Percentiles rank a stretch among this genome's conserved stretches.
Evolutionary conservation across 345 rosid species (phyloP).

Genomic region (Eucalyptus dawsonii): DNA sequence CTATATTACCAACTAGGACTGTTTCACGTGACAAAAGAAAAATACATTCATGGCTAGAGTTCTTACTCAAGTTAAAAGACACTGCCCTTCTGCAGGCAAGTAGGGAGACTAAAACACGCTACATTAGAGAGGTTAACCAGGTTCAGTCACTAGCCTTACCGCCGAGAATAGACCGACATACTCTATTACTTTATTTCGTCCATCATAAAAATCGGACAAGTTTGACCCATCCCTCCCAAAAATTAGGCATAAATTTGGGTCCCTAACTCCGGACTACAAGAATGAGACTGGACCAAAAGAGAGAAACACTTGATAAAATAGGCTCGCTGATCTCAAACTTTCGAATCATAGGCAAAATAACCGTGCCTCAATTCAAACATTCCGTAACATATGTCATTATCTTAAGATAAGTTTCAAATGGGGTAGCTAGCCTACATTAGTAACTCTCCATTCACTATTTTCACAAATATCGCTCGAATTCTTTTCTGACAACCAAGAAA

Average conservation of each 20-base stretch:
- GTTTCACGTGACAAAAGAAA: neutral
- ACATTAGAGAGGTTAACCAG: neutral
- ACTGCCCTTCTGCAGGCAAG: neutral
- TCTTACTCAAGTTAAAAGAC: neutral
- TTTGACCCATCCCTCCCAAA: neutral
- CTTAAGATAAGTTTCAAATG: rapidly evolving
- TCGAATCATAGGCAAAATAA: neutral
- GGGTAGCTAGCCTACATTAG: rapidly evolving
- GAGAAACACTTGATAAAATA: neutral
- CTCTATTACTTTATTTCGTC: neutral
- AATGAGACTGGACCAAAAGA: neutral
- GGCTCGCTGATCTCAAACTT: neutral
- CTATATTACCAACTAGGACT: neutral
- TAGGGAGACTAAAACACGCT: neutral
- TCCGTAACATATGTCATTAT: neutral
- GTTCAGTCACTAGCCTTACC: neutral
- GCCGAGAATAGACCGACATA: neutral
- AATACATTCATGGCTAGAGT: neutral
- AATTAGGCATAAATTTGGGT: neutral
- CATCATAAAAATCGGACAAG: neutral
- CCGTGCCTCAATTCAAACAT: neutral
- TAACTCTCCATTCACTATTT: neutral
- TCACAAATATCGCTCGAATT: neutral
- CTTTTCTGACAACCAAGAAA: neutral
- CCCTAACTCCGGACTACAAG: neutral